Evolutionary conservation across 257 asterid species (phyloP).

Genomic region (Orobanche coerulescens): DNA sequence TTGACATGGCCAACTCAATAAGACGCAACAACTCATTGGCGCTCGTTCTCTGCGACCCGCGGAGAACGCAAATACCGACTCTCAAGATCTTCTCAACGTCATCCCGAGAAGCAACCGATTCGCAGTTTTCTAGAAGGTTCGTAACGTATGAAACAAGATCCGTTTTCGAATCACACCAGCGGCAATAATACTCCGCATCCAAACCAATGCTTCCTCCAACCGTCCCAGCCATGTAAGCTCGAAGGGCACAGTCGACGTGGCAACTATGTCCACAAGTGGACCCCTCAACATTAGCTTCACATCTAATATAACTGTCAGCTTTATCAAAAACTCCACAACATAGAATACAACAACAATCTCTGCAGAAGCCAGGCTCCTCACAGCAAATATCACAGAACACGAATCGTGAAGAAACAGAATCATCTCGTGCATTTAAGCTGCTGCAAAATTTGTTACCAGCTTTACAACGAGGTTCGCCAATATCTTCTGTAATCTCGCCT

Average conservation of each 20-base stretch:
- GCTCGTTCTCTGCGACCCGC: slow-evolving; percentile 40
- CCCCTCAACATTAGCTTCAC: slow-evolving; percentile 51
- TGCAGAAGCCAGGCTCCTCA: slow-evolving; percentile 61
- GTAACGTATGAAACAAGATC: slow-evolving; percentile 55
- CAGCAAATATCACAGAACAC: slow-evolving; percentile 79
- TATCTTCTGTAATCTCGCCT: slow-evolving; percentile 22
- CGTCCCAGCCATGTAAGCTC: slow-evolving; percentile 79
- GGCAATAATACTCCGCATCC: slow-evolving; percentile 80
- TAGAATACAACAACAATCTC: slow-evolving; percentile 80
- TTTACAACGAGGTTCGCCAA: slow-evolving; percentile 34
- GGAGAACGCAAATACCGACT: slow-evolving; percentile 43
- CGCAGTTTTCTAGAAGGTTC: slow-evolving; percentile 43
- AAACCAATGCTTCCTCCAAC: slow-evolving; percentile 71
- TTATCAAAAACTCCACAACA: slow-evolving; percentile 47
- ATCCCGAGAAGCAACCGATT: slow-evolving; percentile 39
- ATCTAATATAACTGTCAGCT: slow-evolving; percentile 42
- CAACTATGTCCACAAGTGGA: slow-evolving; percentile 65
- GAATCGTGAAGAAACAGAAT: slow-evolving; percentile 31
- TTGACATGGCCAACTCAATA: slow-evolving; percentile 45
- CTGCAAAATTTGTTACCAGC: slow-evolving; percentile 59
- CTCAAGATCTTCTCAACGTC: slow-evolving; percentile 45
- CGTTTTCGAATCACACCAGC: slow-evolving; percentile 76
- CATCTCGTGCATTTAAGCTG: slow-evolving; percentile 38
- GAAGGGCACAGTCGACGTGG: slow-evolving; percentile 71
- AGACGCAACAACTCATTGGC: slow-evolving; percentile 45